Evolutionary conservation across 83 land plant genomes (phyloP), one percentile per base, ranked within the genome.

Genomic region (Picea abies): DNA sequence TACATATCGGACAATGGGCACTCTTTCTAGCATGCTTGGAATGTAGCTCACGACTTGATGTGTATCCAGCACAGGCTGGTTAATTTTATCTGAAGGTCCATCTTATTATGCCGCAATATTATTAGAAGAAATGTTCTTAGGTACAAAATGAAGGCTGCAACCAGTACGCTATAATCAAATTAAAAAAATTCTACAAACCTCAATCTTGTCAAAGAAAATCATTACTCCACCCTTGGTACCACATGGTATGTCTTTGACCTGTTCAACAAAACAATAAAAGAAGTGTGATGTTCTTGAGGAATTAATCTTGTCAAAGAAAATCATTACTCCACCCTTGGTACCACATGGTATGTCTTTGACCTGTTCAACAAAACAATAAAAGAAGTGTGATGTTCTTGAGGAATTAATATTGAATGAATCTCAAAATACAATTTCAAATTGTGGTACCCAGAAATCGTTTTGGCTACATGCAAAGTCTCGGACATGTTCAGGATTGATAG

Each of bases 191-290:
- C 77, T 39, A 44, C 80, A 62, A 16, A 96, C 98, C 96, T 96
- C 98, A 72, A 96, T 97, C 84, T 94, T 95, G 44, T 89, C 98
- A 85, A 97, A 97, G 84, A 82, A 92, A 49, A 94, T 96, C 98
- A 97, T 92, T 0, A 97, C 98, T 76, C 99, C 99, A 49, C 99
- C 99, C 88, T 95, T 97, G 52, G 99, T 97, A 69, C 99, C 99
- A 88, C 99, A 97, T 20, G 99, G 99, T 32, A 97, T 96, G 85
- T 95, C 87, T 71, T 83, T 93, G 12, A 97, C 99, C 99, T 97
- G 85, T 64, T 49, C 65, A 44, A 20, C 61, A 75, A 78, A 39
- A 58, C 35, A 56, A 78, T 78, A 60, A 76, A 25, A 49, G 52
- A 25, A 78, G 15, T 56, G 14, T 56, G 58, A 56, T 56, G 58